Evolutionary conservation across 2,329 filamentous ascomycete genomes (phyloP), one percentile per base, ranked within the genome.

Genomic region (Neonectria faginata): DNA sequence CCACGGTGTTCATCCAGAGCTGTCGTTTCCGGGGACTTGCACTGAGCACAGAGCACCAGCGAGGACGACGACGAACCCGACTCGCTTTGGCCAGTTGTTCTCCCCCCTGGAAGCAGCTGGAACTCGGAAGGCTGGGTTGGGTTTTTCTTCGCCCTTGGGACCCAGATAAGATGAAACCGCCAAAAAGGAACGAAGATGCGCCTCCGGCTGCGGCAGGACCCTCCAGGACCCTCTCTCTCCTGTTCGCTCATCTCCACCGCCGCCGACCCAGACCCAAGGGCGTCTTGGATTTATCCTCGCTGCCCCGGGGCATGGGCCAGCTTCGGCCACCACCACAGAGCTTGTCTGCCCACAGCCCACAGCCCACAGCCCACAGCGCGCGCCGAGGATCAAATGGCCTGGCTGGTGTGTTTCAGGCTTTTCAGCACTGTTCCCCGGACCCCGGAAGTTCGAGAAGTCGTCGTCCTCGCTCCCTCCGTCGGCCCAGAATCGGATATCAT

Each of bases 391-490:
- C 42, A 60, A 31, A 50, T 69, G 67, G 68, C 47, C 58, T 66
- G 63, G 25, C 25, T 25, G 25, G 25, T 5, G 25, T 61, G 69
- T 73, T 73, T 72, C 70, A 70, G 67, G 51, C 58, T 51, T 51
- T 51, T 48, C 63, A 48, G 25, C 45, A 48, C 16, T 18, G n/a
- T 67, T 62, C 66, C 64, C 66, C 61, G 51, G 60, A 51, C 44
- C 59, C 68, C 59, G 62, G 54, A 60, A 47, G 60, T 66, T 57
- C 25, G 48, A 67, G 62, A 42, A 27, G n/a, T 27, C 12, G 25
- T 25, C 22, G 29, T 31, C 53, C 60, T 57, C 60, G 45, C 45
- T n/a, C 45, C 31, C 29, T 57, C 53, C 31, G 33, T 52, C 27
- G 29, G 52, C 14, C 11, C 27, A 41, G 18, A 25, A 25, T 25